Conservation (phyloP, 352 stramenopile genomes). For the Phytopythium chamaehyphon region DNA sequence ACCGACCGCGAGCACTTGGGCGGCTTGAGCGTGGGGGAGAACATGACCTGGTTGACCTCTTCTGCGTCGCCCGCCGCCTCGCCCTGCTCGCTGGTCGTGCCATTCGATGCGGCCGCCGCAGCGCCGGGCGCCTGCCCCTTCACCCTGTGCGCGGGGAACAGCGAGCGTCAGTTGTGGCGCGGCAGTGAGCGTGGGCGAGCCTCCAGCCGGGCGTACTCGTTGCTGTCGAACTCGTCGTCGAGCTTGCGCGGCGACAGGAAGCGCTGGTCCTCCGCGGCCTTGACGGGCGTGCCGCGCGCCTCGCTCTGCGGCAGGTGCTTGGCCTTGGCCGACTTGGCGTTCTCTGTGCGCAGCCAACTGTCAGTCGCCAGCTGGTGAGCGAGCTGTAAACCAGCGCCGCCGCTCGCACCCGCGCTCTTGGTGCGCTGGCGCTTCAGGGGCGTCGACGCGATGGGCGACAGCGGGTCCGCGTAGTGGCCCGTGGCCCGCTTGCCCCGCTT, state of each 20-base stretch:
- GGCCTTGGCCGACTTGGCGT: constrained; percentile 41
- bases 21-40: constrained; percentile 69
- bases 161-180: not conserved
- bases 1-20: constrained; percentile 33
- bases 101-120: not conserved
- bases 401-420: constrained; percentile 27
- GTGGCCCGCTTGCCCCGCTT: constrained; percentile 7
- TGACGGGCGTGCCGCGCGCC: constrained; percentile 9
- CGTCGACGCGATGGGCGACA: constrained; percentile 81
- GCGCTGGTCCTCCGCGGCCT: constrained; percentile 29
- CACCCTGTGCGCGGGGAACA: too few species aligned
- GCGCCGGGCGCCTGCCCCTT: not conserved
- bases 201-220: constrained; percentile 9
- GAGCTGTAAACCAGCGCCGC: too few species aligned
- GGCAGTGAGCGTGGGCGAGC: not conserved
- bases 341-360: constrained; percentile 17
- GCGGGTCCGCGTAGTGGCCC: constrained; percentile 74
- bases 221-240: constrained; percentile 45
- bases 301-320: constrained; percentile 21
- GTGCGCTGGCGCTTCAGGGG: constrained; percentile 73
- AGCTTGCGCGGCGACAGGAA: constrained; percentile 69
- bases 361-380: not conserved
- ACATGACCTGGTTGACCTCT: constrained; percentile 52
- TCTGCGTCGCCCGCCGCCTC: constrained; percentile 12
- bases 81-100: not conserved